These are phyloP conservation scores for Fusarium bulbicola DNA, from an alignment of 2,329 filamentous ascomycete genomes.

Conservation along the genomic window DNA sequence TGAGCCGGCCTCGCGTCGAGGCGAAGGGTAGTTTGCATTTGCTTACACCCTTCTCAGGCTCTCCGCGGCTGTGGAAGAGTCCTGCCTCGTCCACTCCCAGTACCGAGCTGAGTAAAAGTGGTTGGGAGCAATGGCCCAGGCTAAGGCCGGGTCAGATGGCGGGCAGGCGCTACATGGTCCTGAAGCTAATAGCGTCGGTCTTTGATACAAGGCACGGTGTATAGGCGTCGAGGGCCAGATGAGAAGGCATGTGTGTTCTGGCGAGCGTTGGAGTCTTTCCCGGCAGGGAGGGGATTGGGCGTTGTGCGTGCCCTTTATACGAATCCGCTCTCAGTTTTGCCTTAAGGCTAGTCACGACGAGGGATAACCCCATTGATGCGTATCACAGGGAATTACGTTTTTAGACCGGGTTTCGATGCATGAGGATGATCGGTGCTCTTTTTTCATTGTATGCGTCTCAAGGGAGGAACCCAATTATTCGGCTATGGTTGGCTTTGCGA, in stretches of 20 bases:
- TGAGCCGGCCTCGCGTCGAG: conserved; percentile 61
- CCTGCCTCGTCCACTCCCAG: conserved; percentile 43
- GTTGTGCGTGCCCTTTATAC: conserved; percentile 42
- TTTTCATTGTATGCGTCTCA: conserved; percentile 52
- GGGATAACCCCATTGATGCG: conserved; percentile 48
- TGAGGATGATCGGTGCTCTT: conserved; percentile 54
- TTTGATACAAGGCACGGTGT: conserved; percentile 35
- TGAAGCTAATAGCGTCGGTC: conserved; percentile 42
- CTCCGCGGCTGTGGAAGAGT: conserved; percentile 44
- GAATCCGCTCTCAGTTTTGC: conserved; percentile 42
- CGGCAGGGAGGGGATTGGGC: conserved; percentile 41
- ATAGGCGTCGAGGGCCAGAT: conserved; percentile 33
- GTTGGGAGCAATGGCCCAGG: conserved; percentile 43
- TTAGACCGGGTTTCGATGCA: conserved; percentile 62
- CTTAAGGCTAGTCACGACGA: conserved; percentile 39
- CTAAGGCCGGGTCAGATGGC: conserved; percentile 41
- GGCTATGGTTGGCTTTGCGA: conserved; percentile 40
- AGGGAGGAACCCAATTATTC: conserved; percentile 39
- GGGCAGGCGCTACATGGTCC: conserved; percentile 44
- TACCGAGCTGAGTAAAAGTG: conserved; percentile 43
- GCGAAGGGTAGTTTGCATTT: conserved; percentile 48
- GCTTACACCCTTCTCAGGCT: conserved; percentile 43
- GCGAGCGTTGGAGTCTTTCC: conserved; percentile 45
- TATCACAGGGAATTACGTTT: conserved; percentile 50
- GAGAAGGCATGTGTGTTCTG: conserved; percentile 44